A percentile compares a stretch with the other conserved stretches of the same genome.
phyloP scores from a whole-genome alignment of 805 yeast genomes.

The Pichia sporocuriosa region DNA sequence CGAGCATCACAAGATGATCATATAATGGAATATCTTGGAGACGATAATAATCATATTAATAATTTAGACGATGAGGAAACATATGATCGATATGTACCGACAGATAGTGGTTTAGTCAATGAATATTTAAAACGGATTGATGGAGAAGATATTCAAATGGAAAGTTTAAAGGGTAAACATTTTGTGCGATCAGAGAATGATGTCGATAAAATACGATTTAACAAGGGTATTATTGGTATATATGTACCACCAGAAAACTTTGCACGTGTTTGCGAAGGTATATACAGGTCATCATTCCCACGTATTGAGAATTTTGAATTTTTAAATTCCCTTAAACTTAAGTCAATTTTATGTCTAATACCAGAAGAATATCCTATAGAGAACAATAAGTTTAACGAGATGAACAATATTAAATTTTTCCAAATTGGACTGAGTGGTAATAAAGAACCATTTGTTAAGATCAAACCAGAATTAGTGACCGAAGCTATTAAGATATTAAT shows the following conservation, averaged over 20 bases:
- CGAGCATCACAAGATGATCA: conserved; percentile 1
- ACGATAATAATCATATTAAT: not conserved
- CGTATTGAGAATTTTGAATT: conserved; percentile 74
- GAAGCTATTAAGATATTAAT: conserved; percentile 75
- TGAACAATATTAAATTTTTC: conserved; percentile 59
- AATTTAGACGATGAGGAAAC: conserved; percentile 23
- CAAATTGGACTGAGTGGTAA: conserved; percentile 95
- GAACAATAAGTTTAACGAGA: conserved; percentile 55
- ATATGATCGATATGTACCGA: conserved; percentile 28
- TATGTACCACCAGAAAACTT: conserved; percentile 84
- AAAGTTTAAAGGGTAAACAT: conserved; percentile 2
- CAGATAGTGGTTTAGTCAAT: conserved; percentile 18
- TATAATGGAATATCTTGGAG: not conserved
- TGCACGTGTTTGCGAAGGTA: conserved; percentile 68
- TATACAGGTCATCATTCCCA: conserved; percentile 89
- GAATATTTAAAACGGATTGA: conserved; percentile 13
- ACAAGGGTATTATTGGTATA: conserved; percentile 8
- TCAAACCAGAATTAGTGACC: conserved; percentile 57
- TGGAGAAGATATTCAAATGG: not conserved
- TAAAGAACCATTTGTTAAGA: conserved; percentile 87
- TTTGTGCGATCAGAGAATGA: conserved; percentile 6
- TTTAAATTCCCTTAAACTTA: conserved; percentile 53
- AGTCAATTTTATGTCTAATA: conserved; percentile 73
- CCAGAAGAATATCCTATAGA: conserved; percentile 89
- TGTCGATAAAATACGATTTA: conserved; percentile 10